phyloP scores from a whole-genome alignment of 2,329 filamentous ascomycete species.

The Tolypocladium endophyticum region DNA sequence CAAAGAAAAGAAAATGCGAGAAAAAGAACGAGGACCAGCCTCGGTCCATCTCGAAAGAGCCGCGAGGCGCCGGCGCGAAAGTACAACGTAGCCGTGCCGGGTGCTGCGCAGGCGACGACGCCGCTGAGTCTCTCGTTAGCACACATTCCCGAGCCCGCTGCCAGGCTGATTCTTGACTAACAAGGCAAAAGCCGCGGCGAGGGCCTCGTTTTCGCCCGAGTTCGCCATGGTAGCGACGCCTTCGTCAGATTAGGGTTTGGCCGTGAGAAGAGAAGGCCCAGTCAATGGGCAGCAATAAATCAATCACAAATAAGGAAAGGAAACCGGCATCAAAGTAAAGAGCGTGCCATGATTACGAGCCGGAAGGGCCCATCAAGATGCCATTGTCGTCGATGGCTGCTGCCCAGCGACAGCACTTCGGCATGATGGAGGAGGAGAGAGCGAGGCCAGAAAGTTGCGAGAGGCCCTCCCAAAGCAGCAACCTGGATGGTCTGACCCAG shows the following conservation, averaged over 20 bases:
- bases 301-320: slow-evolving; percentile 16
- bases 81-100: slow-evolving; percentile 33
- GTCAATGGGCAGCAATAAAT: slow-evolving; percentile 32
- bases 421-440: not conserved
- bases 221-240: slow-evolving; percentile 29
- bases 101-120: slow-evolving; percentile 41
- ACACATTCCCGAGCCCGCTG: not conserved
- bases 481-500: not conserved
- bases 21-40: slow-evolving; percentile 52
- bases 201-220: slow-evolving; percentile 32
- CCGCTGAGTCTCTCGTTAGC: slow-evolving; percentile 28
- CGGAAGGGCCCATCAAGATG: not conserved
- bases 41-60: slow-evolving; percentile 46
- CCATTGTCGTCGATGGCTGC: not conserved
- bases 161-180: slow-evolving; percentile 20
- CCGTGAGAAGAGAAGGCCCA: slow-evolving; percentile 27
- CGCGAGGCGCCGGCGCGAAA: slow-evolving; percentile 36
- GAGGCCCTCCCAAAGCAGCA: not conserved
- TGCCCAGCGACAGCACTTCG: slow-evolving; percentile 1
- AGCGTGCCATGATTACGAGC: slow-evolving; percentile 2
- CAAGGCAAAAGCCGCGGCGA: slow-evolving; percentile 46
- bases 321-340: slow-evolving; percentile 2
- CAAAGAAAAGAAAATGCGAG: slow-evolving; percentile 40
- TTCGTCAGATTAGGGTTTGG: slow-evolving; percentile 16
- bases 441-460: not conserved